These are phyloP conservation scores for Phlyctochytrium planicorne DNA, from an alignment of 192 early-diverging fungal genomes.

Conservation along the genomic window DNA sequence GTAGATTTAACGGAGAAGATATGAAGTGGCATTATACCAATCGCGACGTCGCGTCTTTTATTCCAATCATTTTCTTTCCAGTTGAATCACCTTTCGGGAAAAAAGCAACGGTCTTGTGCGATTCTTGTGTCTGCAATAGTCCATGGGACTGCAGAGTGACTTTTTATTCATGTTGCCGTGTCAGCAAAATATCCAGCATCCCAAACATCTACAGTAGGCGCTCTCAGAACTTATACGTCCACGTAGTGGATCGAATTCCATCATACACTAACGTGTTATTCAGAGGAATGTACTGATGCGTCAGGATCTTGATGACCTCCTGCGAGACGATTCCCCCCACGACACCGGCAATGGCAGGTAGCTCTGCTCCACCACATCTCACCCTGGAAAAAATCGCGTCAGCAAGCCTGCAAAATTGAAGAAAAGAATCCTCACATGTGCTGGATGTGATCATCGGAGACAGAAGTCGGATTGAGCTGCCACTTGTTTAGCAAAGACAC, in stretches of 20 bases:
- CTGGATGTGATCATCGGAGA: slow-evolving; percentile 59
- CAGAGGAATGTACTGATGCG: slow-evolving; percentile 90
- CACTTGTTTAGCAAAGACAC: slow-evolving; percentile 39
- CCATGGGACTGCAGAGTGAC: too few relatives aligned
- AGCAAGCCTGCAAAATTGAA: slow-evolving; percentile 1
- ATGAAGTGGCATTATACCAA: too few relatives aligned
- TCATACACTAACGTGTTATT: slow-evolving; percentile 86
- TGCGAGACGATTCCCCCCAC: slow-evolving; percentile 89
- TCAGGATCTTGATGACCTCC: slow-evolving; percentile 94
- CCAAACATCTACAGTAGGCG: too few relatives aligned
- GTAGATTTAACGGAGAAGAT: too few relatives aligned
- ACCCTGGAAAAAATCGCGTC: slow-evolving; percentile 33
- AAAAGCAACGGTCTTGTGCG: too few relatives aligned
- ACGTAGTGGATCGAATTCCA: slow-evolving; percentile 62
- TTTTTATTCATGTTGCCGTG: too few relatives aligned
- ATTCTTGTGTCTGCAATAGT: too few relatives aligned
- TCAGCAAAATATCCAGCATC: too few relatives aligned
- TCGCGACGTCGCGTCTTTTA: too few relatives aligned
- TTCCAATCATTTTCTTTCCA: too few relatives aligned
- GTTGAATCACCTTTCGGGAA: too few relatives aligned
- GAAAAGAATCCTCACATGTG: slow-evolving; percentile 56
- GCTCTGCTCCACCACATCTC: slow-evolving; percentile 65
- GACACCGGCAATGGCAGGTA: slow-evolving; percentile 82
- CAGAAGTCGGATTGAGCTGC: slow-evolving; percentile 28
- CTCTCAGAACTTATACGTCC: slow-evolving; percentile 15